Percentiles rank a stretch among this genome's conserved stretches.
Conservation (phyloP, 2,329 filamentous ascomycete genomes). For the Coniochaeta sp. region DNA sequence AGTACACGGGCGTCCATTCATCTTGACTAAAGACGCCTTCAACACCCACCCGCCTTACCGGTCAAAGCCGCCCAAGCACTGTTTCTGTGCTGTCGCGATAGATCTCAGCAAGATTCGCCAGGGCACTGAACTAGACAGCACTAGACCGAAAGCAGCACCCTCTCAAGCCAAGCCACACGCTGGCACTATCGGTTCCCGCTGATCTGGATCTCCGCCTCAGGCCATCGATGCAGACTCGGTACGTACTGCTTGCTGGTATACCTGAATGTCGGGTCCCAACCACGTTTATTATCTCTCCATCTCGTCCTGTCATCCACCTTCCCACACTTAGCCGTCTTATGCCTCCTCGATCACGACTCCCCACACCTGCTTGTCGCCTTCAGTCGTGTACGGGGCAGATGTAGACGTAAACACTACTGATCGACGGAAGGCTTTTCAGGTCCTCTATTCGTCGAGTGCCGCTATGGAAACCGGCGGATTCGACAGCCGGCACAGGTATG, state of each 20-base stretch:
- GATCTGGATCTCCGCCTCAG: not conserved
- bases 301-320: not conserved
- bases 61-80: not conserved
- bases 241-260: not conserved
- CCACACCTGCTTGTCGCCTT: not conserved
- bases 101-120: not conserved
- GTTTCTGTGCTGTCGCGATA: not conserved
- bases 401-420: not conserved
- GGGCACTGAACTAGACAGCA: not conserved
- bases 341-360: not conserved
- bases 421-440: not conserved
- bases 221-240: not conserved
- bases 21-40: not conserved
- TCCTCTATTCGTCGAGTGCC: constrained; percentile 9
- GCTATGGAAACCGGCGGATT: constrained; percentile 32
- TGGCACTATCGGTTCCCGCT: not conserved
- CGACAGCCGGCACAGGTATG: constrained; percentile 28
- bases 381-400: not conserved
- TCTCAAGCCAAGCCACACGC: not conserved
- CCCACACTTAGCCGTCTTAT: not conserved
- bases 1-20: not conserved
- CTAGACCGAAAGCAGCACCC: not conserved
- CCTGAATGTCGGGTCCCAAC: not conserved
- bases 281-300: not conserved
- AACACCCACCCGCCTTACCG: not conserved